Conservation (phyloP, 768 basidiomycete species). For the Suillus paluster region DNA sequence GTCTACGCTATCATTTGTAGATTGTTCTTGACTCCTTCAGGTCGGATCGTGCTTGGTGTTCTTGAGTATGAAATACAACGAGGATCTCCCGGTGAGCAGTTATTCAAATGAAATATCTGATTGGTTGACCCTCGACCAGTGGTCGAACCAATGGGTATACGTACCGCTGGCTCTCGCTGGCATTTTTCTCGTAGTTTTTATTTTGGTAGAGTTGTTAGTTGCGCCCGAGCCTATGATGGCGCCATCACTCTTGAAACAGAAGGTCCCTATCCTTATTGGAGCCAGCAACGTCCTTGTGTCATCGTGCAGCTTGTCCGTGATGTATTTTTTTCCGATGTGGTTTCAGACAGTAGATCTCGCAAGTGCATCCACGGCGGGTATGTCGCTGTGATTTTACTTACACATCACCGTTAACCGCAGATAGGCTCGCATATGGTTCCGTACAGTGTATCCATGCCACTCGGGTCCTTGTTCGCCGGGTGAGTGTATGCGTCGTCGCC, state of each 20-base stretch:
- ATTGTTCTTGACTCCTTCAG: conserved; percentile 27
- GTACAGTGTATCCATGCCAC: conserved; percentile 50
- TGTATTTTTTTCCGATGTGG: conserved; percentile 84
- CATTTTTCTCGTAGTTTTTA: conserved; percentile 54
- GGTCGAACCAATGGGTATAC: conserved; percentile 60
- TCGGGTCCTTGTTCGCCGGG: conserved; percentile 59
- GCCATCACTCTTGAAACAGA: conserved; percentile 64
- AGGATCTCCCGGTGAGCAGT: conserved; percentile 58
- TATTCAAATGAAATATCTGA: conserved; percentile 6
- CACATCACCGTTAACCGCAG: conserved; percentile 6
- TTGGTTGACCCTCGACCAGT: conserved; percentile 42
- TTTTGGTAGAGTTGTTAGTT: conserved; percentile 64
- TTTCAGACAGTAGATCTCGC: conserved; percentile 80
- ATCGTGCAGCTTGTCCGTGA: conserved; percentile 75
- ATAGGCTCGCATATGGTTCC: conserved; percentile 56
- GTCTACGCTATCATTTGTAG: conserved; percentile 25
- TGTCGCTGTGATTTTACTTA: conserved; percentile 18
- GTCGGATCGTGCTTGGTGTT: conserved; percentile 67
- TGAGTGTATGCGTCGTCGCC: conserved; percentile 14
- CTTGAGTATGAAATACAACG: conserved; percentile 71
- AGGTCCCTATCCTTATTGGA: conserved; percentile 74
- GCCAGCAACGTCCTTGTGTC: conserved; percentile 75
- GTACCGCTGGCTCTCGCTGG: conserved; percentile 49
- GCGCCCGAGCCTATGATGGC: conserved; percentile 77
- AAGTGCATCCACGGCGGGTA: conserved; percentile 68